A percentile compares a stretch with the other conserved stretches of the same genome.
Evolutionary conservation across 1,284 basidiomycete species (phyloP).

Genomic region (Cryptococcus sp.): DNA sequence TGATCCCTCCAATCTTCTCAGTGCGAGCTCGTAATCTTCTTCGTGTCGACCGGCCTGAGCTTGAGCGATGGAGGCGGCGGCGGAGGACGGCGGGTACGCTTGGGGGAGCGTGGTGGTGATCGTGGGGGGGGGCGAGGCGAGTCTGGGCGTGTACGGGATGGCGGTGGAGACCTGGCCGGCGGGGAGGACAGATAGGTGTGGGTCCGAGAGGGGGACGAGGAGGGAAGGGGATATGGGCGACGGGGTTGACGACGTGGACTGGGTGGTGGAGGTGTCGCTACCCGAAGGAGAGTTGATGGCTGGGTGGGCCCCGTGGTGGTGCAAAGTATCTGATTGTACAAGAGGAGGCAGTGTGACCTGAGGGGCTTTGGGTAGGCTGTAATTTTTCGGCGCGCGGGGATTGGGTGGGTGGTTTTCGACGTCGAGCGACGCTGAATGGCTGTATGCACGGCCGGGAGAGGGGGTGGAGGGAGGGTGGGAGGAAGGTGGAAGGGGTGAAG

Average conservation of each 20-base stretch:
- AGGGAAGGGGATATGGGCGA: slow-evolving; percentile 14
- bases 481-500: background rate
- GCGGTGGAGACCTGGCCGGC: background rate
- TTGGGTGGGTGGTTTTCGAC: no score
- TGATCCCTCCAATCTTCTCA: slow-evolving; percentile 30
- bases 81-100: background rate
- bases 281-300: background rate
- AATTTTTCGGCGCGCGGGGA: no score
- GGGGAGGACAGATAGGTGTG: background rate
- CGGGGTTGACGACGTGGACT: slow-evolving; percentile 1
- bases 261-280: background rate
- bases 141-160: background rate
- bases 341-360: no score
- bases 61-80: no score
- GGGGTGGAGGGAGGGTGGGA: background rate
- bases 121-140: no score
- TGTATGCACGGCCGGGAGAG: no score
- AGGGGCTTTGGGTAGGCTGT: no score
- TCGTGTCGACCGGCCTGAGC: background rate
- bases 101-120: background rate
- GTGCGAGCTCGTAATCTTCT: slow-evolving; percentile 24
- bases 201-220: slow-evolving; percentile 14
- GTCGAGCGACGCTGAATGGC: background rate
- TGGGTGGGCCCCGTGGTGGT: no score
- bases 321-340: no score